A percentile compares a stretch with the other conserved stretches of the same genome.
Conservation (phyloP, 2,329 filamentous ascomycete species). For the Penicillium olsonii region DNA sequence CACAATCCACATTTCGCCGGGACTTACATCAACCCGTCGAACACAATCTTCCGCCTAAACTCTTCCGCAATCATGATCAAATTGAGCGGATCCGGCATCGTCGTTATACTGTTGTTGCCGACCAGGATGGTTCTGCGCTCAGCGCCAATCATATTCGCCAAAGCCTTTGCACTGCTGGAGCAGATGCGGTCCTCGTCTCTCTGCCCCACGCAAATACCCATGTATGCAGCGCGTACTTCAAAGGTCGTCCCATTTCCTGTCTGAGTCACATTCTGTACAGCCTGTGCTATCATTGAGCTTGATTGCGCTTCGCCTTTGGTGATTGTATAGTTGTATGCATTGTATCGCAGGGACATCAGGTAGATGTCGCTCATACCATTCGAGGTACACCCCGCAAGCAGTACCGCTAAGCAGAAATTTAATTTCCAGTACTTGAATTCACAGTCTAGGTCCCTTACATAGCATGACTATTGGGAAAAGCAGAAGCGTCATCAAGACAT, state of each 20-base stretch:
- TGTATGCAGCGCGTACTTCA: conserved; percentile 15
- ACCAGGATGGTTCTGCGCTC: background rate
- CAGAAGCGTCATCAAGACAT: conserved; percentile 4
- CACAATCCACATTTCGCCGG: too few species aligned
- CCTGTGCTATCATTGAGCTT: conserved; percentile 7
- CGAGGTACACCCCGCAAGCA: conserved; percentile 15
- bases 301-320: conserved; percentile 1
- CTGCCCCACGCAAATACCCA: conserved; percentile 14
- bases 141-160: conserved; percentile 7
- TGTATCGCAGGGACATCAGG: conserved; percentile 14
- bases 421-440: too few species aligned
- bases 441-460: conserved; percentile 2
- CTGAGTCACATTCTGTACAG: conserved; percentile 12
- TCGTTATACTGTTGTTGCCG: background rate
- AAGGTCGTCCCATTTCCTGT: conserved; percentile 2
- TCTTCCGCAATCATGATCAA: conserved; percentile 17
- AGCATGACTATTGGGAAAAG: conserved; percentile 2
- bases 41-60: conserved; percentile 17
- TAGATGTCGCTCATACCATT: conserved; percentile 13
- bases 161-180: conserved; percentile 2
- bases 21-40: conserved; percentile 19
- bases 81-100: conserved; percentile 13
- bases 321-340: background rate
- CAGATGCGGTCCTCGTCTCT: conserved; percentile 4
- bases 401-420: background rate